Conservation (phyloP, 257 asterid species). For the Solanum paucissectum region DNA sequence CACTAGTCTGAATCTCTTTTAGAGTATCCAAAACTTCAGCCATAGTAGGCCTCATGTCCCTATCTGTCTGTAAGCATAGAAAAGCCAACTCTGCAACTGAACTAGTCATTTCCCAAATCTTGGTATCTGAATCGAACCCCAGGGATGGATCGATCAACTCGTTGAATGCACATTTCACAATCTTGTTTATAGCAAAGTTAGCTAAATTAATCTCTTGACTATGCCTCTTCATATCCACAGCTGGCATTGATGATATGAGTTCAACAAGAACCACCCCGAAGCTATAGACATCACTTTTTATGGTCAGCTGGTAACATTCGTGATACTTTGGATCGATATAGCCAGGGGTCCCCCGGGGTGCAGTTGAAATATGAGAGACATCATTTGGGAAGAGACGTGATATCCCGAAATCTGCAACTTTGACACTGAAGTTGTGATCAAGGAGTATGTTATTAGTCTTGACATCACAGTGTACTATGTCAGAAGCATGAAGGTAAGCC, state of each 20-base stretch:
- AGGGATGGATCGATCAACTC: conserved; percentile 1
- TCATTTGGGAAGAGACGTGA: background rate
- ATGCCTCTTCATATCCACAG: background rate
- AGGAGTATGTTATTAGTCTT: conserved; percentile 1
- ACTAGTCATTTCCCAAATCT: background rate
- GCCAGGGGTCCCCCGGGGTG: background rate
- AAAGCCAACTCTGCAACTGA: background rate
- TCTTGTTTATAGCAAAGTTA: background rate
- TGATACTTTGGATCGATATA: conserved; percentile 1
- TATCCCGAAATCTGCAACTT: conserved; percentile 4
- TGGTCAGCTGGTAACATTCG: background rate
- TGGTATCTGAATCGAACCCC: background rate
- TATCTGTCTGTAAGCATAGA: background rate
- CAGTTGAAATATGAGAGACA: background rate
- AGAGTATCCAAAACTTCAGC: background rate
- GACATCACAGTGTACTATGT: background rate
- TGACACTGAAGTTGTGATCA: background rate
- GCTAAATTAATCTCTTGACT: background rate
- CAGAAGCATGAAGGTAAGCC: background rate
- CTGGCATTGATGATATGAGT: background rate
- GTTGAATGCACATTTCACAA: background rate
- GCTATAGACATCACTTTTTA: background rate
- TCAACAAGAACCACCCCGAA: conserved; percentile 1
- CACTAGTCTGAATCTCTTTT: background rate
- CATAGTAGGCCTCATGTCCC: conserved; percentile 1